Evolutionary conservation across 2,329 filamentous ascomycete species (phyloP), one percentile per base, ranked within the genome.

Genomic region (Alternaria dauci): DNA sequence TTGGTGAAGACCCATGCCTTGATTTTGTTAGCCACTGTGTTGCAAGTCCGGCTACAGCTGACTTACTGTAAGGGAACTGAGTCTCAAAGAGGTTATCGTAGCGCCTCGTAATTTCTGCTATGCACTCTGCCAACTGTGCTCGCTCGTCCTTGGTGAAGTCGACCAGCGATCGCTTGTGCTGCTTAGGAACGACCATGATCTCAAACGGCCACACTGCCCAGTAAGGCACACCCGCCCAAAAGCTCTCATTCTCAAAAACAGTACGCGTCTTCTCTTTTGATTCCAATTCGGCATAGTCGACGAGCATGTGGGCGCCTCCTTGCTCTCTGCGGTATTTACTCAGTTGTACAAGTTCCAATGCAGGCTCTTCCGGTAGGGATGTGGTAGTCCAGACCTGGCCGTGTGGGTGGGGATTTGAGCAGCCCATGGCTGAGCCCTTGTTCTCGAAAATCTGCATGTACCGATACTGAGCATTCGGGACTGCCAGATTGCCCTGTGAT

Each of bases 391-490:
- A 99, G 64, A 97, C 86, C 79, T 99, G 95, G 60, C 95, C 94
- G 80, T 99, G 95, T 0, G 95, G 95, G 78, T 99, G 95, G 1
- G 95, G 95, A 78, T 99, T 99, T 1, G 94, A 98, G 83, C 95
- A 99, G 52, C 95, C 95, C 95, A 99, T 99, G 11, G 94, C 93
- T 1, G 91, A 89, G 52, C 95, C 95, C 81, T 99, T 99, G 84
- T 99, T 99, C 82, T 99, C 95, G 65, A 99, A 99, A 66, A 99
- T 98, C 77, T 99, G 95, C 94, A 99, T 97, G 81, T 96, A 98
- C 55, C 91, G 88, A 72, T 96, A 93, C 79, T 96, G 92, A 54
- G 91, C 86, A 52, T 85, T 88, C 5, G 93, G 90, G 28, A 81
- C 80, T 8, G 81, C 75, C 9, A 78, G 63, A 50, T 81, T 77